Evolutionary conservation across 2,329 filamentous ascomycete species (phyloP), one percentile per base, ranked within the genome.

Genomic region (Plectosphaerella plurivora): DNA sequence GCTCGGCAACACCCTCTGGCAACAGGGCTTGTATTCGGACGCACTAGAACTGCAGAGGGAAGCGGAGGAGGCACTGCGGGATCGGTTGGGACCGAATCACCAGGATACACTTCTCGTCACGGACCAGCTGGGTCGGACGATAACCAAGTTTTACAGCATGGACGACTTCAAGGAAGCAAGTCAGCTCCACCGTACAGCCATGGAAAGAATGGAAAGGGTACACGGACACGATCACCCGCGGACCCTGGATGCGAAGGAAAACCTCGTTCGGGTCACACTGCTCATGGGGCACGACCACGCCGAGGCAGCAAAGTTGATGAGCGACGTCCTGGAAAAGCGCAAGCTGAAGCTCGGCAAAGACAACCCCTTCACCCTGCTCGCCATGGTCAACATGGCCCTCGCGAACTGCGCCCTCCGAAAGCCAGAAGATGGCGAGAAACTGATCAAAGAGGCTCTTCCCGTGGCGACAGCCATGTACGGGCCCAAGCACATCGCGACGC

Each of bases 301-400:
- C 5, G 2, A 14, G 25, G 45, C 46, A 1, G 7, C 15, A 11
- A 25, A 39, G 8, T 9, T 50, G 1, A 53, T 58, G 48, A 33
- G 49, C 6, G 52, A 59, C 11, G 54, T 55, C 39, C 5, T 58
- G 15, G 16, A 37, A 8, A 52, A 41, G 18, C 51, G 54, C 2
- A 51, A 12, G 7, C 47, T 51, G 45, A 49, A 37, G 5, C 22
- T 50, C 2, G 53, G 56, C n/a, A 57, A 56, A 45, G 56, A 59
- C 42, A 41, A 53, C 20, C 41, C 45, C 2, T 55, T 50, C 36
- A 58, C 56, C 0, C 42, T 59, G 14, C 18, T 59, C 10, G 54
- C 54, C 1, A 45, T 51, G 20, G 57, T 45, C 7, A 52, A 50
- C 16, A 53, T 20, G 22, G 51, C 57, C n/a, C 51, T 55, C 12